Conservation (phyloP, 2,329 filamentous ascomycete species). For the Paecilomyces formosus region DNA sequence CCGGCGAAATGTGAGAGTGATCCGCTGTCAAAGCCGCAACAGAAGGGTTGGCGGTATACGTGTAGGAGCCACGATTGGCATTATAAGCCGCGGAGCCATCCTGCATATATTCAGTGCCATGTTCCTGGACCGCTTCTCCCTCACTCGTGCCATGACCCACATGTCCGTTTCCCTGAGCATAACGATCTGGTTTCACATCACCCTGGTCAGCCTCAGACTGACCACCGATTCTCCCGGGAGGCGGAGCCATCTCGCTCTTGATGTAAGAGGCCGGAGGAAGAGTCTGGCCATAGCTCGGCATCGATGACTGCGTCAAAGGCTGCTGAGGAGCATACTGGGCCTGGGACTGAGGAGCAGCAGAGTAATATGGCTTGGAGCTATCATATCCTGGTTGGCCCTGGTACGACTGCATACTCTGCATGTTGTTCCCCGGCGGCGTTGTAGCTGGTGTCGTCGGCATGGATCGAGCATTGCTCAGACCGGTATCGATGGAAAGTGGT, state of each 20-base stretch:
- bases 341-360: conserved; percentile 57
- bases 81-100: conserved; percentile 66
- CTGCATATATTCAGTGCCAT: conserved; percentile 75
- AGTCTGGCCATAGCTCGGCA: conserved; percentile 58
- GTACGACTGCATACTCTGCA: conserved; percentile 75
- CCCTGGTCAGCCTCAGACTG: conserved; percentile 55
- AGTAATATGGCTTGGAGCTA: conserved; percentile 70
- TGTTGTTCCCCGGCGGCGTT: conserved; percentile 70
- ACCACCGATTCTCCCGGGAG: conserved; percentile 54
- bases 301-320: conserved; percentile 53
- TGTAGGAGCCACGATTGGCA: conserved; percentile 65
- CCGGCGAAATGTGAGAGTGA: conserved; percentile 67
- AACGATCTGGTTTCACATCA: conserved; percentile 63
- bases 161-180: conserved; percentile 51
- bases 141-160: conserved; percentile 50
- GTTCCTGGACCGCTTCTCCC: conserved; percentile 65
- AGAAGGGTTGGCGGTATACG: conserved; percentile 61
- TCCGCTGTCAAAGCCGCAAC: conserved; percentile 63
- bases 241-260: conserved; percentile 85
- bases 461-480: conserved; percentile 69
- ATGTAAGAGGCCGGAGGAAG: conserved; percentile 56
- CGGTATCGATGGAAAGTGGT: conserved; percentile 73
- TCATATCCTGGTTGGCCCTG: conserved; percentile 67
- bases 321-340: conserved; percentile 61
- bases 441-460: conserved; percentile 88